A percentile compares a stretch with the other conserved stretches of the same genome.
phyloP scores from a whole-genome alignment of 768 basidiomycete genomes.

The Baorangia bicolor region DNA sequence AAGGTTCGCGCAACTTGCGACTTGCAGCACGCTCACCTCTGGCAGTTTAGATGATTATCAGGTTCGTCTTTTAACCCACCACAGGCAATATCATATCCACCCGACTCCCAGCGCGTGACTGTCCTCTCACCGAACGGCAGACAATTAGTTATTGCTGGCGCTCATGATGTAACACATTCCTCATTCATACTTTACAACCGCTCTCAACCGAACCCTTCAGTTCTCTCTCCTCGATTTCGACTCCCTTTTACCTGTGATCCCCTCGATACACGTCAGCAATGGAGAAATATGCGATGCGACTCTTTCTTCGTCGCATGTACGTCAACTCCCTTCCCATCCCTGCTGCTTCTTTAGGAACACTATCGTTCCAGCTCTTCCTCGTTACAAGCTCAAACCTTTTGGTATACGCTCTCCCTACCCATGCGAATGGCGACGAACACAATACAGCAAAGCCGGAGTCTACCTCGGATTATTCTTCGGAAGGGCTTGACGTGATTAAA shows the following conservation, averaged over 20 bases:
- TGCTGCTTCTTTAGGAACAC: neutral
- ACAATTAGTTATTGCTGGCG: slow-evolving; percentile 70
- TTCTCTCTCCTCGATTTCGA: slow-evolving; percentile 69
- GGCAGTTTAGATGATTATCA: slow-evolving; percentile 79
- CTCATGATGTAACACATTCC: slow-evolving; percentile 54
- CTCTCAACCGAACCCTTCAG: slow-evolving; percentile 33
- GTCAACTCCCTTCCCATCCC: slow-evolving; percentile 14
- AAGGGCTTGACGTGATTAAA: slow-evolving; percentile 42
- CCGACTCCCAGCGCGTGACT: slow-evolving; percentile 69
- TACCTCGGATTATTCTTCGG: slow-evolving; percentile 4
- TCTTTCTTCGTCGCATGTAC: slow-evolving; percentile 66
- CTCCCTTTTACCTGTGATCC: slow-evolving; percentile 47
- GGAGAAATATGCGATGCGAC: slow-evolving; percentile 88
- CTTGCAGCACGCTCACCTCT: slow-evolving; percentile 60
- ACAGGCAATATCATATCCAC: neutral
- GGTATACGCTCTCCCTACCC: slow-evolving; percentile 55
- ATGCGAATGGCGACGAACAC: neutral
- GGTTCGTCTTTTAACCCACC: slow-evolving; percentile 42
- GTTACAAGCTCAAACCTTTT: slow-evolving; percentile 63
- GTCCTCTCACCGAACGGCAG: slow-evolving; percentile 68
- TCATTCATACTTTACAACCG: slow-evolving; percentile 15
- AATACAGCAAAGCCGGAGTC: slow-evolving; percentile 27
- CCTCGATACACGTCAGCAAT: slow-evolving; percentile 50
- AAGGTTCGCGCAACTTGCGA: slow-evolving; percentile 33
- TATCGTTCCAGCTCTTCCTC: slow-evolving; percentile 53